Base-by-base conservation (phyloP, 192 early-diverging fungal species). In the Jimgerdemannia lactiflua region DNA sequence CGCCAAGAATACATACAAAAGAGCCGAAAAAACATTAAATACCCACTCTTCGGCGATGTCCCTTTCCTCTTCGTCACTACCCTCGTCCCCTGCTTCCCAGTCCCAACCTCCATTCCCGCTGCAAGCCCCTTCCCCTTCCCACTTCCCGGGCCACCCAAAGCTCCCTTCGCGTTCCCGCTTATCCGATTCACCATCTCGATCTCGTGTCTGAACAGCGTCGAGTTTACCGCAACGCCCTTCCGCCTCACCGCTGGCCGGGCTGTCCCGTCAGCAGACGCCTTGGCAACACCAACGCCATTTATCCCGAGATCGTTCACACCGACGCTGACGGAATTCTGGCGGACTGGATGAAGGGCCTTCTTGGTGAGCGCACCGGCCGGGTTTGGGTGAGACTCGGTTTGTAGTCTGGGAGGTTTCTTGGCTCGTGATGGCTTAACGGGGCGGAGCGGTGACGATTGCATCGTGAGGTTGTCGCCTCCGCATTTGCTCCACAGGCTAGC, bases 401-500 rank as follows among this genome's bases (percentile, higher is more conserved):
- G 6, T 59, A 14, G 49, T 59, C 14, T 14, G 49, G 14, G 8
- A 10, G 14, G 49, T 59, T 59, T 59, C 49, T 59, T 59, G 49
- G 49, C 0, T 59, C 6, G 49, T 14, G 49, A 10, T 6, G 8
- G 49, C 49, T 59, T 59, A 14, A 14, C 6, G 49, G 14, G 6
- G 8, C 49, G 49, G 49, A 59, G 6, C 49, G 49, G 49, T 2
- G 49, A 59, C 6, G 49, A 59, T 14, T 59, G 49, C 14, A 59
- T 59, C 8, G 8, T 14, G 14, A 59, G 49, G 14, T 59, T 59
- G 49, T 73, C 72, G 42, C 72, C 72, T 39, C 72, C 72, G 43
- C 64, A 73, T n/a, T 66, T 73, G 42, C 42, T n/a, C 72, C 72
- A 73, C 42, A 73, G 63, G 64, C 67, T 65, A 14, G 65, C 72